Evolutionary conservation across 306 rosid genomes (phyloP), one percentile per base, ranked within the genome.

Genomic region (Quercus parvula): DNA sequence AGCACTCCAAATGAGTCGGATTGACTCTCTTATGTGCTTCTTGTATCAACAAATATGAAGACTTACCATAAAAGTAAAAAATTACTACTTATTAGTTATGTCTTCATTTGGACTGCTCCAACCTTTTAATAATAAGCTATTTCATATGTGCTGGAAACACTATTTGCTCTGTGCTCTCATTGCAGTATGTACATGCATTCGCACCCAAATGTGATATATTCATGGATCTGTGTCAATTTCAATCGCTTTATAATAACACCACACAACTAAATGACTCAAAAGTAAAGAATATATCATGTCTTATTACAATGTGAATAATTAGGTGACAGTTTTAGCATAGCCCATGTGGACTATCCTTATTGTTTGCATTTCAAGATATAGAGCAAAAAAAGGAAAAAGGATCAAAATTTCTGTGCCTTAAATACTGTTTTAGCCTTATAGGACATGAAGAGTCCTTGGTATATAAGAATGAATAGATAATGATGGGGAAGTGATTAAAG

Each of bases 11-110:
- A 54, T 19, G 57, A 56, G 68, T 69, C 75, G 0, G 71, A 68
- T 61, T 55, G 78, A 31, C 35, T 67, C 57, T 10, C 28, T n/a
- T 30, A 66, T 77, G 79, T 38, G 28, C 81, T 35, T 68, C 71
- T 28, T 54, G 77, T 66, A 41, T 49, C 74, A 68, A 71, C 56
- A 33, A 73, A 17, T 44, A 54, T 20, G 72, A 57, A 35, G 75
- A 63, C 76, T 46, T 46, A 3, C 52, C 74, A 54, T 41, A 10
- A 72, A 66, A 17, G 2, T 3, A 38, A 66, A 12, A 46, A 67
- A 5, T 18, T 18, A 35, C 52, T 33, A 33, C 11, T 66, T n/a
- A 19, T 18, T 63, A 18, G 3, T 7, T 2, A 10, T 67, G 20
- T 35, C 7, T 33, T 35, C 52, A n/a, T 68, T 68, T 33, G 25